Evolutionary conservation across 176 grass and related monocot species (phyloP).

Genomic region (Saccharum spontaneum): DNA sequence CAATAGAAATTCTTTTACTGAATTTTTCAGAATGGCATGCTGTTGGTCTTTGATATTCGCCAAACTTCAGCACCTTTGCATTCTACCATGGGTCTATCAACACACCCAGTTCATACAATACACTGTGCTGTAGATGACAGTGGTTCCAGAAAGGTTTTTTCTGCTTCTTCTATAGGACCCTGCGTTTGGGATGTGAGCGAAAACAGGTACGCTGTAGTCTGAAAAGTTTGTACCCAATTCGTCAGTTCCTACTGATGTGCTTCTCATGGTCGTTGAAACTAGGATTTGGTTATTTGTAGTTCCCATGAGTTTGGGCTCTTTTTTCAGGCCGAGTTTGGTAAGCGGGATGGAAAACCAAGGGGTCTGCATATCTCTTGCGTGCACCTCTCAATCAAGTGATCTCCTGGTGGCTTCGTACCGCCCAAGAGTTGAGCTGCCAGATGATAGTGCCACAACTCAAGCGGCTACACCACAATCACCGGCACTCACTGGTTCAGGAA

Average conservation of each 20-base stretch:
- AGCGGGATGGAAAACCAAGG: conserved; percentile 51
- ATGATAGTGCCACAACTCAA: conserved; percentile 47
- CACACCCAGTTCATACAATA: conserved; percentile 73
- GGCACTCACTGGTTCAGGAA: conserved; percentile 43
- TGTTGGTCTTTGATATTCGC: conserved; percentile 92
- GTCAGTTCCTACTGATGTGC: neutral
- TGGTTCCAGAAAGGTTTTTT: conserved; percentile 60
- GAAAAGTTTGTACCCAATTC: neutral
- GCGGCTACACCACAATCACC: conserved; percentile 31
- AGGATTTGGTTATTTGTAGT: conserved; percentile 4
- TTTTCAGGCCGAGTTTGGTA: conserved; percentile 63
- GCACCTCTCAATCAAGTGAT: conserved; percentile 42
- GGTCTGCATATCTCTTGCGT: conserved; percentile 82
- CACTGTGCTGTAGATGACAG: conserved; percentile 44
- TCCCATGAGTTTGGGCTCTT: conserved; percentile 16
- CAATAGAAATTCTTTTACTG: conserved; percentile 45
- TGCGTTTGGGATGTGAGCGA: conserved; percentile 62
- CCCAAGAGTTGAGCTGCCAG: conserved; percentile 60
- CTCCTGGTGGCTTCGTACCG: conserved; percentile 72
- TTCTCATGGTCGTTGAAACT: neutral
- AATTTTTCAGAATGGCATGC: conserved; percentile 69
- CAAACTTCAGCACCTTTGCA: conserved; percentile 69
- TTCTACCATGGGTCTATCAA: conserved; percentile 53
- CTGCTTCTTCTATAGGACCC: conserved; percentile 78
- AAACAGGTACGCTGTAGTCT: conserved; percentile 39